Evolutionary conservation across 345 rosid species (phyloP).

Genomic region (Geranium brycei): DNA sequence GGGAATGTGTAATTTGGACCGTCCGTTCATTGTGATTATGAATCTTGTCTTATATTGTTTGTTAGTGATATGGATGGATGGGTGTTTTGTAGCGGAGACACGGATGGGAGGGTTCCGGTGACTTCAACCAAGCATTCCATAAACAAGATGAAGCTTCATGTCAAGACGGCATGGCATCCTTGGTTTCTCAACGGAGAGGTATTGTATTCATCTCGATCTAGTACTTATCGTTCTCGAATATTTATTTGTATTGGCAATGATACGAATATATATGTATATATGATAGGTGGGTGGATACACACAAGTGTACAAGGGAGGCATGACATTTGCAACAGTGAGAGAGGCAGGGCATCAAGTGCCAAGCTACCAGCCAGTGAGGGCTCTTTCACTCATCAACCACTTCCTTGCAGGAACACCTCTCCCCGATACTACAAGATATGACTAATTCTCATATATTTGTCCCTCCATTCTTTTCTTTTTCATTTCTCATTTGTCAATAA

Average conservation of each 20-base stretch:
- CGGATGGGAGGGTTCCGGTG: conserved; percentile 71
- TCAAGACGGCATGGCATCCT: conserved; percentile 60
- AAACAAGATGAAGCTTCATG: conserved; percentile 35
- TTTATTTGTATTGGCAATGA: too few species aligned
- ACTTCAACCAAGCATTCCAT: conserved; percentile 70
- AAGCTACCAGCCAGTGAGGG: conserved; percentile 65
- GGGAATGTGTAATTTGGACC: too few species aligned
- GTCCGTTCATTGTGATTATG: too few species aligned
- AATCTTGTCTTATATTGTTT: too few species aligned
- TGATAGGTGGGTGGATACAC: conserved; percentile 58
- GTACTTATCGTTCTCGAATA: too few species aligned
- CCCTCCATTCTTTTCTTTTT: too few species aligned
- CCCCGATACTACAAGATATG: conserved; percentile 29
- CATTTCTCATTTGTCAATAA: too few species aligned
- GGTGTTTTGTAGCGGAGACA: conserved; percentile 39
- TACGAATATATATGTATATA: too few species aligned
- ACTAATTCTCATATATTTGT: too few species aligned
- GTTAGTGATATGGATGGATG: too few species aligned
- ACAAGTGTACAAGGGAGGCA: conserved; percentile 48
- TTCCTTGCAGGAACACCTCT: conserved; percentile 59
- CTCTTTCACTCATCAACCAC: conserved; percentile 58
- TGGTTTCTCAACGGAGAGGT: conserved; percentile 53
- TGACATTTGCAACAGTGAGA: conserved; percentile 71
- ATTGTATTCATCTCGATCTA: too few species aligned
- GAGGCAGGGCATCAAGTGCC: conserved; percentile 93